Percentiles rank a stretch among this genome's conserved stretches.
These are phyloP conservation scores for Cubamyces sp. DNA, from an alignment of 768 basidiomycete species.

Conservation along the genomic window DNA sequence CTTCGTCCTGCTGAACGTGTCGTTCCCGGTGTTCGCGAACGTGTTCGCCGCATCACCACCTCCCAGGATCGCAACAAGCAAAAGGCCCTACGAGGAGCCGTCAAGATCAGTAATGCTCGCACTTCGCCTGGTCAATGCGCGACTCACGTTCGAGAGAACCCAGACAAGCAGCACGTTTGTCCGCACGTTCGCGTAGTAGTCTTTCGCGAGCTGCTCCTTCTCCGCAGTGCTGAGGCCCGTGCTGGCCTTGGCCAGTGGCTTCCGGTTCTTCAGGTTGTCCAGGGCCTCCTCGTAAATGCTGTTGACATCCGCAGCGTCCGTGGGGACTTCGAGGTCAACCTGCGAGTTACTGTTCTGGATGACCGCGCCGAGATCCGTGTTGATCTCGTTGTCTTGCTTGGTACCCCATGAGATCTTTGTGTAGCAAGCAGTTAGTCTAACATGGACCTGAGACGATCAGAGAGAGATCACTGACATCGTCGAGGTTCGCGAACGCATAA, in stretches of 20 bases:
- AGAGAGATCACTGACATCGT: conserved; percentile 60
- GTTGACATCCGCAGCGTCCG: conserved; percentile 81
- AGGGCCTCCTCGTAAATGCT: conserved; percentile 85
- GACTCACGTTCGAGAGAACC: conserved; percentile 80
- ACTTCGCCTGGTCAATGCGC: not conserved
- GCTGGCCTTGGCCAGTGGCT: conserved; percentile 44
- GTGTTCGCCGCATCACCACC: conserved; percentile 62
- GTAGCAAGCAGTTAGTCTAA: not conserved
- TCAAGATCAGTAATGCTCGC: not conserved
- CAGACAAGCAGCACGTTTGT: conserved; percentile 84
- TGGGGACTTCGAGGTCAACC: conserved; percentile 86
- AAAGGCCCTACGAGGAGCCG: conserved; percentile 54
- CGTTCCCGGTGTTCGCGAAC: conserved; percentile 51
- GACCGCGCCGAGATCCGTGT: conserved; percentile 82
- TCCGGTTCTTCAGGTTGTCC: conserved; percentile 65
- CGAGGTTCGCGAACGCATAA: conserved; percentile 83
- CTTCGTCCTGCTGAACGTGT: conserved; percentile 60
- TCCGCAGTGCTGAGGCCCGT: conserved; percentile 52
- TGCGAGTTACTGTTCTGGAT: conserved; percentile 78
- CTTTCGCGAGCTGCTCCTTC: conserved; percentile 74
- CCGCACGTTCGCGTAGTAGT: conserved; percentile 87
- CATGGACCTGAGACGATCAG: conserved; percentile 20
- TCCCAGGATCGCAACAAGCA: conserved; percentile 70
- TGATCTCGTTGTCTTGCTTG: conserved; percentile 80
- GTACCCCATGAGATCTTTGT: conserved; percentile 90